Percentiles rank a stretch among this genome's conserved stretches.
These are phyloP conservation scores for Scheffersomyces segobiensis DNA, from an alignment of 1,139 yeast species.

Conservation along the genomic window DNA sequence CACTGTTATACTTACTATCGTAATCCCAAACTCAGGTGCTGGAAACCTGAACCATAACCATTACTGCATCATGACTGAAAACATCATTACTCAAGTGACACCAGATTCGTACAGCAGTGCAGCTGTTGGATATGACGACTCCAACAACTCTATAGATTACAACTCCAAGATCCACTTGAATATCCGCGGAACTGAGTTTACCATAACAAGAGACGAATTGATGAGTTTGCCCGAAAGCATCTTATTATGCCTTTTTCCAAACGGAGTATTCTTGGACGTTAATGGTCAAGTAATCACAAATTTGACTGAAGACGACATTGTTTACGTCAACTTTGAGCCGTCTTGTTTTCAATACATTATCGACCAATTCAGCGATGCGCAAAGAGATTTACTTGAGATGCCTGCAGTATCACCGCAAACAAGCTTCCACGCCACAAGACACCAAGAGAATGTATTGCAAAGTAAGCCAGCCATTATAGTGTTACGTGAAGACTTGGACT, in stretches of 20 bases:
- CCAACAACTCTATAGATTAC: slow-evolving; percentile 46
- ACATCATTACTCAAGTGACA: slow-evolving; percentile 67
- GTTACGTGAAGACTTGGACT: slow-evolving; percentile 90
- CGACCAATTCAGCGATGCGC: slow-evolving; percentile 57
- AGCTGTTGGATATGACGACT: slow-evolving; percentile 16
- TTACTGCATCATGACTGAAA: slow-evolving; percentile 29
- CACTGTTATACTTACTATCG: neutral
- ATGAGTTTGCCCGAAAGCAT: slow-evolving; percentile 91
- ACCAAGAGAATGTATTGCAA: slow-evolving; percentile 55
- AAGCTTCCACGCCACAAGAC: slow-evolving; percentile 14
- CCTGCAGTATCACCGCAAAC: slow-evolving; percentile 27
- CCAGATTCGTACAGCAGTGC: slow-evolving; percentile 34
- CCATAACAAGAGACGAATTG: slow-evolving; percentile 82
- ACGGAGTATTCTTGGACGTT: slow-evolving; percentile 80
- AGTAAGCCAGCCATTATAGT: slow-evolving; percentile 91
- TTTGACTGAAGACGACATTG: slow-evolving; percentile 73
- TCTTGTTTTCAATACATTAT: slow-evolving; percentile 81
- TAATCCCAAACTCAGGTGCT: slow-evolving; percentile 9
- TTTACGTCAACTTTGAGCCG: slow-evolving; percentile 83
- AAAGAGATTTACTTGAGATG: slow-evolving; percentile 32
- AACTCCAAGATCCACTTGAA: slow-evolving; percentile 66
- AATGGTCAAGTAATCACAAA: slow-evolving; percentile 76
- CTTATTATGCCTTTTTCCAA: slow-evolving; percentile 81
- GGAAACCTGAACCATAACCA: slow-evolving; percentile 9
- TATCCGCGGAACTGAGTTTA: slow-evolving; percentile 62